Conservation (phyloP, 345 rosid genomes). For the Combretum micranthum region DNA sequence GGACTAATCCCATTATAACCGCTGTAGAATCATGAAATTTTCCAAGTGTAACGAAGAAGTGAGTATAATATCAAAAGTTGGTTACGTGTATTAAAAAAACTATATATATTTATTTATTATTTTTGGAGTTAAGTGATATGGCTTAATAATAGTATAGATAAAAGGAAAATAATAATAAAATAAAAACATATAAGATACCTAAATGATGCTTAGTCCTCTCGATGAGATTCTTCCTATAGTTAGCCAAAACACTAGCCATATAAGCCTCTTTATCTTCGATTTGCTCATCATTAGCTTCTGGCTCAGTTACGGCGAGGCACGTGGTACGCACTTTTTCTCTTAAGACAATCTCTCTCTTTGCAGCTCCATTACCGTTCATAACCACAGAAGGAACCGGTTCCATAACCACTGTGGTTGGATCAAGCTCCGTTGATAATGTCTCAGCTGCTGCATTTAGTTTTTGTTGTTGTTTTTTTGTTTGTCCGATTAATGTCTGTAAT, state of each 20-base stretch:
- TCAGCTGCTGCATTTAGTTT: conserved; percentile 15
- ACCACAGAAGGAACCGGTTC: conserved; percentile 46
- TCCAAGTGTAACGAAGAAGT: too few species aligned
- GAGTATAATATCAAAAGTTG: too few species aligned
- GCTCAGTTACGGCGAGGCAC: conserved; percentile 81
- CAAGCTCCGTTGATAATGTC: conserved; percentile 29
- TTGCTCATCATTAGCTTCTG: conserved; percentile 74
- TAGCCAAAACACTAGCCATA: conserved; percentile 91
- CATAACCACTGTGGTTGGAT: conserved; percentile 30
- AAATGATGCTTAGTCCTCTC: conserved; percentile 80
- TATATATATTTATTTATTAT: too few species aligned
- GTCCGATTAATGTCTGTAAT: too few species aligned
- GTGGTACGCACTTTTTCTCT: conserved; percentile 81
- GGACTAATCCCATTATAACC: too few species aligned
- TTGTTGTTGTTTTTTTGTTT: too few species aligned
- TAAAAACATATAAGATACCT: conserved; percentile 28
- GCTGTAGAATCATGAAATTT: too few species aligned
- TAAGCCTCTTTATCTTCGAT: conserved; percentile 94
- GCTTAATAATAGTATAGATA: too few species aligned
- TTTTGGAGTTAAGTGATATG: too few species aligned
- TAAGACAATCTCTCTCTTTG: conserved; percentile 57
- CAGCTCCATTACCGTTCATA: conserved; percentile 7
- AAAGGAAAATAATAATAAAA: background rate
- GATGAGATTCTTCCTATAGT: conserved; percentile 62
- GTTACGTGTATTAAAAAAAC: too few species aligned